Evolutionary conservation across 352 stramenopile genomes (phyloP).

Genomic region (Phytophthora brassicae): DNA sequence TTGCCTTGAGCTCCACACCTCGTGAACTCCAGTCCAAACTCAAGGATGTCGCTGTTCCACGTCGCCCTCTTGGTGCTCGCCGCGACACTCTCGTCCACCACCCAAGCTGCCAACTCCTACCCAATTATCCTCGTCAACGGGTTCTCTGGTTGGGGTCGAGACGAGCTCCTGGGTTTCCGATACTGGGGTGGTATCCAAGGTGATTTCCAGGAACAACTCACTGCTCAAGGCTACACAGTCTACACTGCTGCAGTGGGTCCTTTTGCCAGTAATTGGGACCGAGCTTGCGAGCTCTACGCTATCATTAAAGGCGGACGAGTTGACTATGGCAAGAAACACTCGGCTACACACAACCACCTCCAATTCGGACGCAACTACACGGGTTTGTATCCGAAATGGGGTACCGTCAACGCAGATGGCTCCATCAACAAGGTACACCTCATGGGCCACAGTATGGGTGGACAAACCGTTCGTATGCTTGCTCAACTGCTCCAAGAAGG

Average conservation of each 20-base stretch:
- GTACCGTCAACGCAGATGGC: conserved; percentile 41
- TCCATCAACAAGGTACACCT: conserved; percentile 69
- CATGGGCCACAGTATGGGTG: conserved; percentile 80
- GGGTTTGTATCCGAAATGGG: conserved; percentile 62
- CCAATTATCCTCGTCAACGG: conserved; percentile 63
- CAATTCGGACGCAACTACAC: conserved; percentile 49
- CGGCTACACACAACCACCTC: conserved; percentile 37
- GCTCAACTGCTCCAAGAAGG: conserved; percentile 59
- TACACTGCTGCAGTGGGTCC: conserved; percentile 56
- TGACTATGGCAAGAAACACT: conserved; percentile 59
- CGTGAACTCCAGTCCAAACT: not conserved
- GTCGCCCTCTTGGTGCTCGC: conserved; percentile 15
- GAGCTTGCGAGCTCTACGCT: conserved; percentile 63
- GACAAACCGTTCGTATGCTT: conserved; percentile 77
- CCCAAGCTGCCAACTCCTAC: conserved; percentile 41
- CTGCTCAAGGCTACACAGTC: conserved; percentile 42
- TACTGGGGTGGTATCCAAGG: conserved; percentile 58
- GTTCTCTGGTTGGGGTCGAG: conserved; percentile 45
- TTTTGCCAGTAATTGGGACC: conserved; percentile 66
- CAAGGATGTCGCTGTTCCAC: conserved; percentile 23
- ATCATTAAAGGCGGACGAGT: conserved; percentile 59
- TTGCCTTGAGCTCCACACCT: conserved; percentile 9
- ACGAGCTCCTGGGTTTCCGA: conserved; percentile 44
- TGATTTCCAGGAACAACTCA: conserved; percentile 46
- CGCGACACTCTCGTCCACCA: conserved; percentile 4